Percentiles rank a stretch among this genome's conserved stretches.
Conservation (phyloP, 306 rosid species). For the Citrullus amarus region DNA sequence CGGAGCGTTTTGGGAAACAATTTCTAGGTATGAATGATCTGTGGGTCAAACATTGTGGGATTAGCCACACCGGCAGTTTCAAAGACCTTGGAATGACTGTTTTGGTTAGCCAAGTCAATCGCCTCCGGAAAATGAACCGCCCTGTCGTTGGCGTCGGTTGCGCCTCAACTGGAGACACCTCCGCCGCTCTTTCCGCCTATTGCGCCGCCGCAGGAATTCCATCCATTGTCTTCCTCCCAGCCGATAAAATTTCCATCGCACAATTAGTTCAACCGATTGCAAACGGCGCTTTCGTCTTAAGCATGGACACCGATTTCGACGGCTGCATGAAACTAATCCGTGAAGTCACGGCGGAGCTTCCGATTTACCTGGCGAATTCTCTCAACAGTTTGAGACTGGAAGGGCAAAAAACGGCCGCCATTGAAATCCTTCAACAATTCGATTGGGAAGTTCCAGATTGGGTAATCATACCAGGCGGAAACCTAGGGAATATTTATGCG, state of each 20-base stretch:
- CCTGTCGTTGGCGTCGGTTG: neutral
- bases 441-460: slow-evolving; percentile 3
- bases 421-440: neutral
- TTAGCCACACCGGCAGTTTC: neutral
- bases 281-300: slow-evolving; percentile 2
- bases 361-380: slow-evolving; percentile 1
- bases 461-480: neutral
- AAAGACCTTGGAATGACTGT: neutral
- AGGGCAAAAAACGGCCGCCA: slow-evolving; percentile 2
- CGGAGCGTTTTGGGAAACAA: slow-evolving; percentile 1
- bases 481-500: neutral
- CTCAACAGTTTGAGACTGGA: neutral
- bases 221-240: neutral
- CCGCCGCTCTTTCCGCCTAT: neutral
- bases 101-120: slow-evolving; percentile 3
- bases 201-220: slow-evolving; percentile 6
- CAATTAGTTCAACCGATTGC: slow-evolving; percentile 3
- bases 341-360: neutral
- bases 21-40: neutral
- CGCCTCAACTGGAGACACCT: slow-evolving; percentile 4
- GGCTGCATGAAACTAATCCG: neutral
- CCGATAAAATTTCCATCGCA: neutral
- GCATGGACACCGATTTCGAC: slow-evolving; percentile 4
- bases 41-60: slow-evolving; percentile 2
- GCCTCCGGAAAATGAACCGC: neutral